Evolutionary conservation across 768 basidiomycete species (phyloP), one percentile per base, ranked within the genome.

Genomic region (Kwoniella mangroviensis): DNA sequence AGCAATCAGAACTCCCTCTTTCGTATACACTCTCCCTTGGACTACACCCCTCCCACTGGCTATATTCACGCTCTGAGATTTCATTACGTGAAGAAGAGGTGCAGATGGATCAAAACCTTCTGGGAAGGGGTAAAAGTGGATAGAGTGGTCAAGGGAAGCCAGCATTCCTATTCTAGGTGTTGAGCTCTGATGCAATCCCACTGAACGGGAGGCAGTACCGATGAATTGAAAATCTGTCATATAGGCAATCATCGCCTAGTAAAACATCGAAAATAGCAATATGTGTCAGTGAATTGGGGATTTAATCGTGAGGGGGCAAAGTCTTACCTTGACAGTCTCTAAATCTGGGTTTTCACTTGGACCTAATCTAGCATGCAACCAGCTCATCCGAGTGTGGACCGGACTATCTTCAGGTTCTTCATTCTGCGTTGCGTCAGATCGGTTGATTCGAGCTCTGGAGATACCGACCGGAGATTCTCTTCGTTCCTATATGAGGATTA

Each of bases 151-250:
- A 3, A 83, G 75, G 0, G 79, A 80, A 19, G 82, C 81, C 40
- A 83, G 73, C 83, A 84, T 84, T 19, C 78, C 81, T 22, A 84
- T 69, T 17, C 78, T 64, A 2, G 77, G 79, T 2, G 61, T 70
- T 10, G 76, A 76, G 34, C 70, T 71, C 53, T 75, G 70, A 21
- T 77, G 77, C 42, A 84, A 68, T 0, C 81, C 81, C 12, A 82
- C 73, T 2, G 78, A 73, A 21, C 79, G 73, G 4, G 80, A 70
- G 3, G 81, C 81, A 4, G 81, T 81, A 6, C 83, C 83, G 63
- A 83, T 80, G 65, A 83, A 81, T 65, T 81, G 80, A 63, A 82
- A 82, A 72, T 84, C 83, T 24, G 79, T 74, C 68, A 83, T 78
- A 60, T 82, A 83, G 1, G 80, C 82, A 13, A 83, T 78, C 70